phyloP scores from a whole-genome alignment of 345 rosid species.

The Jatropha curcas region DNA sequence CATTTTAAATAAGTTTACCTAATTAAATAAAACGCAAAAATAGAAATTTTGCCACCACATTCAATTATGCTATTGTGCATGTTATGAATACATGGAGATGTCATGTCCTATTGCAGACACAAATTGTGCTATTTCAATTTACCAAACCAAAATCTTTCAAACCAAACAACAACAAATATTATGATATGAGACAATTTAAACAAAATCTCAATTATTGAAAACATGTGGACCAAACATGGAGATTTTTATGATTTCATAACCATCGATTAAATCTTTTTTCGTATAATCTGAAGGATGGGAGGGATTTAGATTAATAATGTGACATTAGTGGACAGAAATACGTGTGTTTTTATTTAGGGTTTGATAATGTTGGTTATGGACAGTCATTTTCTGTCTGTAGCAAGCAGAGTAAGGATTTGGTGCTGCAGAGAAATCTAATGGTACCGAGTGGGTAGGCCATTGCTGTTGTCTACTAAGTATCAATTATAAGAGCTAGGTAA shows the following conservation, averaged over 20 bases:
- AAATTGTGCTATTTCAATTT: too few species aligned
- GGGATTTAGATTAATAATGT: not conserved
- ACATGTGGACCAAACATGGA: slow-evolving; percentile 12
- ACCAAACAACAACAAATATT: too few species aligned
- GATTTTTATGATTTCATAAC: not conserved
- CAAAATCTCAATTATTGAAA: slow-evolving; percentile 23
- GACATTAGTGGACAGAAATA: slow-evolving; percentile 28
- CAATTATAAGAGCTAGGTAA: too few species aligned
- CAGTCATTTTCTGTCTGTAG: slow-evolving; percentile 33
- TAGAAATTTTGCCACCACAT: too few species aligned
- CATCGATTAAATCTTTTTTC: not conserved
- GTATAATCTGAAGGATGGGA: slow-evolving; percentile 16
- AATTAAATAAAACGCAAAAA: too few species aligned
- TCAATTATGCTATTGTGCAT: too few species aligned
- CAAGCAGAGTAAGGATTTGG: slow-evolving; percentile 37
- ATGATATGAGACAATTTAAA: too few species aligned
- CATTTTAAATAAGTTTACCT: too few species aligned
- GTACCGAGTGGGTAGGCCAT: slow-evolving; percentile 41
- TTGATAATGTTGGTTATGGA: slow-evolving; percentile 27
- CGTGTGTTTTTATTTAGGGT: slow-evolving; percentile 9
- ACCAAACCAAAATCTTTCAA: too few species aligned
- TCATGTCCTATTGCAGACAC: too few species aligned
- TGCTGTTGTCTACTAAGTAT: slow-evolving; percentile 17
- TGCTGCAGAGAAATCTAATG: slow-evolving; percentile 38
- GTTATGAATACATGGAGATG: too few species aligned